Conservation (phyloP, 2,329 filamentous ascomycete genomes). For the Pseudocercospora pini-densiflorae region DNA sequence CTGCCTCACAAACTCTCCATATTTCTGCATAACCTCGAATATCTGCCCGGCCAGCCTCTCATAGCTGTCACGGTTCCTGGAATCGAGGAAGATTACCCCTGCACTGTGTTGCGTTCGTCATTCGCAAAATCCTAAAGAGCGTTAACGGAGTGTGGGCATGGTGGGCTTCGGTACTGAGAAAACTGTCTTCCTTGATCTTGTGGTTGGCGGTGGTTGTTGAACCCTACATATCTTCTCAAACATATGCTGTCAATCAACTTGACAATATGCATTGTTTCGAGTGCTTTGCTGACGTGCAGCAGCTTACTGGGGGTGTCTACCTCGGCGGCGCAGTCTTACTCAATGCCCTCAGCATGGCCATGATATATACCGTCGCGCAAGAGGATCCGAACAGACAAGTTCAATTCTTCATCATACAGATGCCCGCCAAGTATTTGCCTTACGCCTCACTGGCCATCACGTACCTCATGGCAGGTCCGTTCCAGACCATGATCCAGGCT, state of each 20-base stretch:
- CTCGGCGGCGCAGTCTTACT: constrained; percentile 59
- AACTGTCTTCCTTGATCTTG: constrained; percentile 60
- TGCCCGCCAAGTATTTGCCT: constrained; percentile 81
- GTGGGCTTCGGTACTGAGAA: constrained; percentile 59
- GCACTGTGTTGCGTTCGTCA: constrained; percentile 54
- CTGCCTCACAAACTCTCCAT: constrained; percentile 27
- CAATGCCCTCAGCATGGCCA: constrained; percentile 71
- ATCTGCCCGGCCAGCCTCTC: constrained; percentile 58
- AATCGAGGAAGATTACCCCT: constrained; percentile 60
- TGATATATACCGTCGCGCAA: constrained; percentile 83
- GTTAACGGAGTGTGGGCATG: constrained; percentile 55
- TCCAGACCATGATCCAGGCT: constrained; percentile 64
- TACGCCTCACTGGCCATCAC: constrained; percentile 77
- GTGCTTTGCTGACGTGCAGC: constrained; percentile 31
- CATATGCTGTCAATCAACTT: constrained; percentile 2
- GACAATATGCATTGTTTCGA: constrained; percentile 5
- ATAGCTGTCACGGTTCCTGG: constrained; percentile 61
- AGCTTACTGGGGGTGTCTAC: constrained; percentile 48
- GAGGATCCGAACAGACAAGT: constrained; percentile 79
- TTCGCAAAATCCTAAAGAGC: constrained; percentile 54
- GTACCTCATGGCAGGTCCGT: constrained; percentile 68
- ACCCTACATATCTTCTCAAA: constrained; percentile 61
- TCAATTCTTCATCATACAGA: constrained; percentile 79
- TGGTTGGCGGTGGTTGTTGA: constrained; percentile 61
- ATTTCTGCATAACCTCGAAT: constrained; percentile 58